Evolutionary conservation across 2,329 filamentous ascomycete genomes (phyloP).

Genomic region (Dactylonectria macrodidyma): DNA sequence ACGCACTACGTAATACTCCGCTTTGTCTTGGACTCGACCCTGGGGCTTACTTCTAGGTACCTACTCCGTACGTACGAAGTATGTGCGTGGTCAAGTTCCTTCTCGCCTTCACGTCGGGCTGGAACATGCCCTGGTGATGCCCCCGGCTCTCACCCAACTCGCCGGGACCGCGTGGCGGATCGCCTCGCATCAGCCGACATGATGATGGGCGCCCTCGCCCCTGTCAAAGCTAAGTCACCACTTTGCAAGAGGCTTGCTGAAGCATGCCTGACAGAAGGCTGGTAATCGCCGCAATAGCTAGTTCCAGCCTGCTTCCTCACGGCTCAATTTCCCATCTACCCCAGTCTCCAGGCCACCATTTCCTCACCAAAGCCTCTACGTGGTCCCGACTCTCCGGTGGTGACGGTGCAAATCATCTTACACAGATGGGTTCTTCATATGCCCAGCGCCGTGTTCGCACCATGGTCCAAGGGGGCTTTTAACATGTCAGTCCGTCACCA

Average conservation of each 20-base stretch:
- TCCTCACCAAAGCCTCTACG: constrained; percentile 14
- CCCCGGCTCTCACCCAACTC: constrained; percentile 43
- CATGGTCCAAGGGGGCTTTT: constrained; percentile 32
- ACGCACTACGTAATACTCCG: constrained; percentile 9
- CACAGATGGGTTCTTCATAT: not conserved
- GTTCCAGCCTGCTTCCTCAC: constrained; percentile 34
- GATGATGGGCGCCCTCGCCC: constrained; percentile 42
- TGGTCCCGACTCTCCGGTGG: constrained; percentile 36
- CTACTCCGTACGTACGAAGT: not conserved
- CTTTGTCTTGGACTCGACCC: constrained; percentile 10
- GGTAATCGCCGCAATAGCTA: constrained; percentile 5
- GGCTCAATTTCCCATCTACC: constrained; percentile 36
- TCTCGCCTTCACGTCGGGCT: constrained; percentile 9
- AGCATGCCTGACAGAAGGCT: constrained; percentile 16
- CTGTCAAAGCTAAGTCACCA: constrained; percentile 30
- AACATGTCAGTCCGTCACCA: constrained; percentile 25
- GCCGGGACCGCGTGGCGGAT: constrained; percentile 46
- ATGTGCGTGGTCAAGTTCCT: not conserved
- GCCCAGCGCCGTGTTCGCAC: constrained; percentile 30
- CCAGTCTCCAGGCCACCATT: constrained; percentile 15
- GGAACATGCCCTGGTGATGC: constrained; percentile 2
- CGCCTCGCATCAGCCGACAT: constrained; percentile 48
- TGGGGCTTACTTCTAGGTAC: not conserved
- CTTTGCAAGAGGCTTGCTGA: constrained; percentile 16
- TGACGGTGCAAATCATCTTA: constrained; percentile 34